phyloP scores from a whole-genome alignment of 2,329 filamentous ascomycete species.

The Clonostachys sp. region DNA sequence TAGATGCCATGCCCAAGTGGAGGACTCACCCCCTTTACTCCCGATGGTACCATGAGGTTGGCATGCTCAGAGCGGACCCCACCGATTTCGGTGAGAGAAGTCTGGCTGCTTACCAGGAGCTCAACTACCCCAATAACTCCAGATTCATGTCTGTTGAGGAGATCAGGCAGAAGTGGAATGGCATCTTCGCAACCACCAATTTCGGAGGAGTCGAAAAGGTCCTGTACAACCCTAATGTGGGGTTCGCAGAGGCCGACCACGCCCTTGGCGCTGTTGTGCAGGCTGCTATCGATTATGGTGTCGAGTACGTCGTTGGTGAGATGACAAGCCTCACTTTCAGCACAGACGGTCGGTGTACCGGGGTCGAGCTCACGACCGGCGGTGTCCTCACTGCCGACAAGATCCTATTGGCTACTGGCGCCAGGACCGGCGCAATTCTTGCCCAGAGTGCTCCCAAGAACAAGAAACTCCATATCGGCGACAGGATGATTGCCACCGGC shows the following conservation, averaged over 20 bases:
- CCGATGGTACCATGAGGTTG: constrained; percentile 50
- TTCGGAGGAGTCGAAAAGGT: constrained; percentile 51
- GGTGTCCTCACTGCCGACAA: constrained; percentile 42
- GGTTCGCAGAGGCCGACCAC: constrained; percentile 55
- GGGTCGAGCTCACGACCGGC: constrained; percentile 44
- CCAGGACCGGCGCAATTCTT: constrained; percentile 50
- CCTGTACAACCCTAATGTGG: constrained; percentile 52
- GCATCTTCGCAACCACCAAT: constrained; percentile 51
- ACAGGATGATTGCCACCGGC: constrained; percentile 52
- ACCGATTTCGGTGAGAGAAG: constrained; percentile 38
- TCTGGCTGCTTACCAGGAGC: constrained; percentile 25
- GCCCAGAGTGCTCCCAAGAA: constrained; percentile 44
- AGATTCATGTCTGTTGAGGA: constrained; percentile 41
- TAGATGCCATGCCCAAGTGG: constrained; percentile 33
- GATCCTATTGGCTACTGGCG: constrained; percentile 50
- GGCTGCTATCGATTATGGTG: constrained; percentile 44
- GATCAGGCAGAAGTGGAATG: constrained; percentile 49
- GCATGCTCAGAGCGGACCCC: constrained; percentile 40
- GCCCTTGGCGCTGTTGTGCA: constrained; percentile 49
- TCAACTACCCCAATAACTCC: constrained; percentile 31
- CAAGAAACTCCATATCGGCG: constrained; percentile 44
- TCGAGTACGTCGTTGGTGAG: constrained; percentile 49
- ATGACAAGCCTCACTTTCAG: constrained; percentile 41
- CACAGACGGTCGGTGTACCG: constrained; percentile 35
- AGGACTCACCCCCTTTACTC: constrained; percentile 43